Percentiles rank a stretch among this genome's conserved stretches.
Evolutionary conservation across 129 eudicot species (phyloP).

Genomic region (Saposhnikovia divaricata): DNA sequence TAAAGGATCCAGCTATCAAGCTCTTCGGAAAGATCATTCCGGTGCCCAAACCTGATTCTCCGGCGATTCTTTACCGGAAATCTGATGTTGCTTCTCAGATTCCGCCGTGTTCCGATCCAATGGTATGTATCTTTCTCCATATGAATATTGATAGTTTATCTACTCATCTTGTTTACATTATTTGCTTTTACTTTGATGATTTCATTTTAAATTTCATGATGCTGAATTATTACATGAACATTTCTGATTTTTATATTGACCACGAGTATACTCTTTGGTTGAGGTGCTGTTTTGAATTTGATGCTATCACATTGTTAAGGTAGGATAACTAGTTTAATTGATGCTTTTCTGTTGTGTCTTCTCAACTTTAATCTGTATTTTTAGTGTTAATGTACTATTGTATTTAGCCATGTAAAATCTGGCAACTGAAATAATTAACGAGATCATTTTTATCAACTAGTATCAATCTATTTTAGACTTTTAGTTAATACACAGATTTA

Average conservation of each 20-base stretch:
- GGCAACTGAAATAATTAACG: neutral
- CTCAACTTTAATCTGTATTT: neutral
- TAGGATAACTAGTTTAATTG: neutral
- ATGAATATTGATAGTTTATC: neutral
- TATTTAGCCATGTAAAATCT: neutral
- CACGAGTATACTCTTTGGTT: neutral
- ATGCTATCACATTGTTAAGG: neutral
- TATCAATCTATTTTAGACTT: neutral
- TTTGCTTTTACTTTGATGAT: neutral
- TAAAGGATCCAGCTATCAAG: constrained; percentile 5
- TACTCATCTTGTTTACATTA: neutral
- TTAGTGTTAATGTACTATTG: neutral
- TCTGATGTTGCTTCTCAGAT: neutral
- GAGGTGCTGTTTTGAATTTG: neutral
- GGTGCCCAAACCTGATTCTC: neutral
- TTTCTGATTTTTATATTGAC: neutral
- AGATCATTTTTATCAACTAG: neutral
- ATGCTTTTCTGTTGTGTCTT: neutral
- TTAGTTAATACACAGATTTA: neutral
- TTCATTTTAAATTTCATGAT: neutral
- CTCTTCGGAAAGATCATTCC: neutral
- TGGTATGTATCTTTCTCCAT: neutral
- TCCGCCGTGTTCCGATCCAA: neutral
- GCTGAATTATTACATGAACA: neutral
- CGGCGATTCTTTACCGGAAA: neutral